Evolutionary conservation across 768 basidiomycete genomes (phyloP).

Genomic region (Leccinellum luteum): DNA sequence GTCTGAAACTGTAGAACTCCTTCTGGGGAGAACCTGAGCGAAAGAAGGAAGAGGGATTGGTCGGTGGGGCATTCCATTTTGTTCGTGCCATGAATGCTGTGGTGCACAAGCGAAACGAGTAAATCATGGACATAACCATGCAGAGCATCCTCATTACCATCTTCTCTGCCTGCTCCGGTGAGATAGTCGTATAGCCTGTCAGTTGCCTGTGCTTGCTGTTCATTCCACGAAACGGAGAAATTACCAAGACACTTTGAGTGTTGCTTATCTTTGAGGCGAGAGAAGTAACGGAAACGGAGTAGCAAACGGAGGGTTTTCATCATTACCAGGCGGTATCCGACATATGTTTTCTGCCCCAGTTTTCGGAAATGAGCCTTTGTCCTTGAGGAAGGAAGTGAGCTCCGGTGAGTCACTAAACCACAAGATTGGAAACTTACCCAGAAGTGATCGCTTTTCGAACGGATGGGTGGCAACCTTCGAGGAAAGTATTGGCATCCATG

Average conservation of each 20-base stretch:
- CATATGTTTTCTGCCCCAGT: not conserved
- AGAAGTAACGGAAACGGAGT: not conserved
- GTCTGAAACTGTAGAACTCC: not conserved
- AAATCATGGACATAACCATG: not conserved
- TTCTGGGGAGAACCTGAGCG: not conserved
- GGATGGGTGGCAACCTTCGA: not conserved
- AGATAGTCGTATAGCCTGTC: not conserved
- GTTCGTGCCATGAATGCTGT: not conserved
- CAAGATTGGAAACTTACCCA: not conserved
- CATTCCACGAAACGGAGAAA: not conserved
- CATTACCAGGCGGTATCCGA: not conserved
- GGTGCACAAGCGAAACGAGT: not conserved
- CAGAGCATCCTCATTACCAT: not conserved
- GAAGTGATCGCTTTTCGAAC: not conserved
- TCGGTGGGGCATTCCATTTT: constrained; percentile 5
- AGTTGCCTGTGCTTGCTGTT: not conserved
- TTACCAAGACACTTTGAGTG: not conserved
- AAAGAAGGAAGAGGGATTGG: not conserved
- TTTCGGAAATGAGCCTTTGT: not conserved
- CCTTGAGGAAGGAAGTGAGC: not conserved
- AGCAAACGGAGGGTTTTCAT: not conserved
- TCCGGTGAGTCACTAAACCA: no score
- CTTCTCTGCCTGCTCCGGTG: not conserved
- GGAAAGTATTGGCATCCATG: not conserved
- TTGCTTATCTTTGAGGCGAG: not conserved